Evolutionary conservation across 1,284 basidiomycete species (phyloP), one percentile per base, ranked within the genome.

Genomic region (Fistulinella staudtii): DNA sequence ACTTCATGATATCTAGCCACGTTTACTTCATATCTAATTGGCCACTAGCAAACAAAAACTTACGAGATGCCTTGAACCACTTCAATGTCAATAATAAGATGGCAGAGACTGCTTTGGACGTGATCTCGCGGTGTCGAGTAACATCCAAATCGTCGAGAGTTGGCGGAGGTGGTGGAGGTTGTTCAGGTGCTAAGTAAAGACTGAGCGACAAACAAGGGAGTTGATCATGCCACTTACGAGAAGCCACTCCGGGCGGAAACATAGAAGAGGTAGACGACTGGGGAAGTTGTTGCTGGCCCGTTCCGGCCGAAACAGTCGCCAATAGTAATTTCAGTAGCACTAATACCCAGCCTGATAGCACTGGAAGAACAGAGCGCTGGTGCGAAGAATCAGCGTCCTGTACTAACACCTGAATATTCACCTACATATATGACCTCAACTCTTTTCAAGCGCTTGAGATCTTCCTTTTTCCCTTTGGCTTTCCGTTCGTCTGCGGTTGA

Each of bases 41-140:
- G n/a, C 18, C 29, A 41, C 34, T 34, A 27, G 21, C 36, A 8
- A 28, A 11, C 14, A 36, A 33, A 35, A 22, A 76, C 87, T 65
- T 54, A 94, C 93, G 93, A 40, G 93, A 96, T 25, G 89, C 89
- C 67, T 98, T 99, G 77, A 98, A 97, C 96, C 96, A 99, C 63
- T 97, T 97, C 52, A 99, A 67, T 3, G 88, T 80, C 30, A 98
- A 69, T 2, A 99, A 71, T 14, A 99, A 66, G 51, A 99, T 96
- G 1, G 94, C 93, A 15, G 94, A 97, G 7, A 98, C 90, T 0
- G 93, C 93, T 68, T 99, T 99, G 6, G 91, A 93, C 1, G 92
- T 95, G 56, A 99, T 96, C 66, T 99, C 96, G 29, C 96, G 88
- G 67, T 99, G 96, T 6, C 96, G 82, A 27, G 85, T 85, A 31